Evolutionary conservation across 2,329 filamentous ascomycete genomes (phyloP), one percentile per base, ranked within the genome.

Genomic region (Pyrenochaeta sp.): DNA sequence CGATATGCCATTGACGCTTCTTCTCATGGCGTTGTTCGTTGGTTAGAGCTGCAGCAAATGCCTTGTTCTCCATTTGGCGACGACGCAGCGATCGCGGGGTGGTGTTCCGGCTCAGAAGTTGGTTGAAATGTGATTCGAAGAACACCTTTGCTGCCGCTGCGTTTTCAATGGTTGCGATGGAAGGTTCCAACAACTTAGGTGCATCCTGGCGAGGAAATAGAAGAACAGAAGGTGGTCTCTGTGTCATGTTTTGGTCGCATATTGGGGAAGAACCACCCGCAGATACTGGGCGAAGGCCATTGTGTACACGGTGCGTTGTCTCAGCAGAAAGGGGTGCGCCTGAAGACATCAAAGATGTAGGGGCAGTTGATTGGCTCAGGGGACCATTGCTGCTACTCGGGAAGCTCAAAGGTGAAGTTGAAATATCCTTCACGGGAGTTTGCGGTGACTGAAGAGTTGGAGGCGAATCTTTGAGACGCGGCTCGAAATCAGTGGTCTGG

Each of bases 101-200:
- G 2, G 77, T 73, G 3, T 75, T 74, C 3, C 64, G 76, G 4
- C 74, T 72, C 2, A 90, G 75, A 6, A 90, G 68, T n/a, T 84
- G 76, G 57, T 92, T 87, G 74, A 89, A 96, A 60, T 92, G 83
- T 0, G 85, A 90, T 69, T 97, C 94, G 7, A 97, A 80, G 59
- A 85, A 95, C 14, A 95, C 83, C 68, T 96, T 96, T 29, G 90
- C 87, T 0, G 89, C 87, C 0, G 90, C 85, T 3, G 86, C 83
- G 48, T 82, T 84, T 72, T 97, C 93, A 0, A 90, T 86, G 0
- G 91, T 96, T 8, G 65, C 50, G 15, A 78, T 51, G 2, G 75
- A 74, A n/a, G 73, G 73, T 52, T 55, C 43, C 24, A 57, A 52
- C 6, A 67, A 15, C n/a, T 51, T 51, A 0, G 61, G 64, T 6